Evolutionary conservation across 2,329 filamentous ascomycete genomes (phyloP).

Genomic region (Trichoderma guizhouense): DNA sequence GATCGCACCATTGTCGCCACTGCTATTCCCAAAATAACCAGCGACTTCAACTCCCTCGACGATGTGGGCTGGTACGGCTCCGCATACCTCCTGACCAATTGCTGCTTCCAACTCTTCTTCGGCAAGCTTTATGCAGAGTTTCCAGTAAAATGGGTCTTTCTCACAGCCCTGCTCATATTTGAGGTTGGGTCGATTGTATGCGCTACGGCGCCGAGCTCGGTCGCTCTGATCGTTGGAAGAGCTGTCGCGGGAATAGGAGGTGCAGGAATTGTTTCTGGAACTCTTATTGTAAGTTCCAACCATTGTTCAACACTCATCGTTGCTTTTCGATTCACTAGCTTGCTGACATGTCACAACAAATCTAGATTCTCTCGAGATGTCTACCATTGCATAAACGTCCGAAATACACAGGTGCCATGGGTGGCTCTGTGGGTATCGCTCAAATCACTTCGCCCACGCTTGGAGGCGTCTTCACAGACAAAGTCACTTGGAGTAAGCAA

Average conservation of each 20-base stretch:
- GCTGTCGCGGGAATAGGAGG: not conserved
- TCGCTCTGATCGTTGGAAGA: not conserved
- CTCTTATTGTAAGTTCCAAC: not conserved
- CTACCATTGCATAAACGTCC: not conserved
- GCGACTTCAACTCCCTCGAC: conserved; percentile 8
- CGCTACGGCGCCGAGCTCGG: not conserved
- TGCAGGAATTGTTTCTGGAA: not conserved
- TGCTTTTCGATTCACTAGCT: not conserved
- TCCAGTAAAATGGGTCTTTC: not conserved
- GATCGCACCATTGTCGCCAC: not conserved
- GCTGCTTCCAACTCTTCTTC: not conserved
- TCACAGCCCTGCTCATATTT: not conserved
- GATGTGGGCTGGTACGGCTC: not conserved
- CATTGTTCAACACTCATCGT: not conserved
- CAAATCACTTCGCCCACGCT: not conserved
- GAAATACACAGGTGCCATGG: not conserved
- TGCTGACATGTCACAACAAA: not conserved
- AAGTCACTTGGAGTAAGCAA: conserved; percentile 21
- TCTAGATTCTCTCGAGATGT: not conserved
- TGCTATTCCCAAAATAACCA: conserved; percentile 35
- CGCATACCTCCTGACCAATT: not conserved
- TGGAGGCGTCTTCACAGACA: not conserved
- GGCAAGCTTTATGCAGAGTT: not conserved
- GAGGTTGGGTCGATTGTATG: not conserved
- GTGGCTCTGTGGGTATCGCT: not conserved